Evolutionary conservation across 192 early-diverging fungal genomes (phyloP).

Genomic region (Podila epicladia): DNA sequence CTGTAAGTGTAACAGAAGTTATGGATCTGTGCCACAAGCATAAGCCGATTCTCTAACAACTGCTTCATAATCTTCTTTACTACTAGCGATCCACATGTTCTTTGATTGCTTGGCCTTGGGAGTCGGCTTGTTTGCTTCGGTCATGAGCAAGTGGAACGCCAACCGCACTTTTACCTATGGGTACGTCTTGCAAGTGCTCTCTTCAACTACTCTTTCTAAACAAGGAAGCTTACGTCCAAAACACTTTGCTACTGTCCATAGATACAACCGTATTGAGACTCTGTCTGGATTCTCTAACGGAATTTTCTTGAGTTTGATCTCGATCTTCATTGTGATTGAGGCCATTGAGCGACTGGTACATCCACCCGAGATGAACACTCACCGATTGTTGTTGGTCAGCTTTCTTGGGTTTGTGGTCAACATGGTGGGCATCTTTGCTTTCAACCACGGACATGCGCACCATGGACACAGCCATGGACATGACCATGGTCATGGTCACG

Average conservation of each 20-base stretch:
- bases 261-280: conserved; percentile 90
- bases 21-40: not conserved
- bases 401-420: conserved; percentile 93
- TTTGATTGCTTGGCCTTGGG: conserved; percentile 95
- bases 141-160: conserved; percentile 92
- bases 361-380: conserved; percentile 88
- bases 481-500: conserved; percentile 69
- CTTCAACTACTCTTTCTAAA: conserved; percentile 35
- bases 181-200: not conserved
- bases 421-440: conserved; percentile 91
- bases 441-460: conserved; percentile 81
- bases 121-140: conserved; percentile 86
- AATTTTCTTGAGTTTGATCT: conserved; percentile 89
- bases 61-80: too few species aligned
- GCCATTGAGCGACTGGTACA: conserved; percentile 88
- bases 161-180: conserved; percentile 81
- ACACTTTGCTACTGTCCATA: not conserved
- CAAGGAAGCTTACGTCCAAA: conserved; percentile 24
- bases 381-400: conserved; percentile 86
- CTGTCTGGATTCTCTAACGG: conserved; percentile 94
- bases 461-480: conserved; percentile 70
- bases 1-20: conserved; percentile 47
- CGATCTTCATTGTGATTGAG: conserved; percentile 91
- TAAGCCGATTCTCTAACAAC: not conserved
- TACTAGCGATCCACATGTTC: conserved; percentile 93